Evolutionary conservation across 2,329 filamentous ascomycete genomes (phyloP).

Genomic region (Paracoccidioides lutzii): DNA sequence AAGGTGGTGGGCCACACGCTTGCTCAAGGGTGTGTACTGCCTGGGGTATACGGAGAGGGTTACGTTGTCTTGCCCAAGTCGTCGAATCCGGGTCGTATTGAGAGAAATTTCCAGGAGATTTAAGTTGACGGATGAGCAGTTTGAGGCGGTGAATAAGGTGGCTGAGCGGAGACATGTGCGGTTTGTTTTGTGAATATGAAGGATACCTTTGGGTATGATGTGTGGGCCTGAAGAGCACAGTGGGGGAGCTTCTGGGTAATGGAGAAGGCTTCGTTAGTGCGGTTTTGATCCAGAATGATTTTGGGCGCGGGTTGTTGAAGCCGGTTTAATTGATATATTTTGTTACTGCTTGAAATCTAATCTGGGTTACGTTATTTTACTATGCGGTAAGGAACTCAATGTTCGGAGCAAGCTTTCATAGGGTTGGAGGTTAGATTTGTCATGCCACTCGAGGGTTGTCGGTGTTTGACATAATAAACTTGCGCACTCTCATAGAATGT

Average conservation of each 20-base stretch:
- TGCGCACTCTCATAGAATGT: not conserved
- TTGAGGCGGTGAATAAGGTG: constrained; percentile 49
- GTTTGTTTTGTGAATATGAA: constrained; percentile 79
- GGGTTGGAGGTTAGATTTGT: not conserved
- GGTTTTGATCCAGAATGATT: not conserved
- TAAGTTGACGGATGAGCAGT: constrained; percentile 44
- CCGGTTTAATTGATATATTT: not conserved
- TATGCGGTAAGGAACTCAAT: not conserved
- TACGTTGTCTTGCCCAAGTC: constrained; percentile 60
- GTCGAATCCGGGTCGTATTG: constrained; percentile 52
- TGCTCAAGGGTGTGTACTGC: constrained; percentile 50
- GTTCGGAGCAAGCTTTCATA: not conserved
- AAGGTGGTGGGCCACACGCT: constrained; percentile 45
- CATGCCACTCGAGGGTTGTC: not conserved
- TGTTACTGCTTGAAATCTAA: not conserved
- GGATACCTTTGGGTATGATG: constrained; percentile 62
- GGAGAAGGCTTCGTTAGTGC: not conserved
- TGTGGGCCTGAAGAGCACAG: constrained; percentile 53
- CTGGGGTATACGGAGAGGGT: constrained; percentile 54
- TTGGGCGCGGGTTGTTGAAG: not conserved
- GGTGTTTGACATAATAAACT: not conserved
- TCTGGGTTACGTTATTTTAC: not conserved
- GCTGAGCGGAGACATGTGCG: constrained; percentile 54
- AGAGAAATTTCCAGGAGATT: constrained; percentile 57
- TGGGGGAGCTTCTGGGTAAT: constrained; percentile 21